Evolutionary conservation across 129 eudicot genomes (phyloP).

Genomic region (Artemisia argyi): DNA sequence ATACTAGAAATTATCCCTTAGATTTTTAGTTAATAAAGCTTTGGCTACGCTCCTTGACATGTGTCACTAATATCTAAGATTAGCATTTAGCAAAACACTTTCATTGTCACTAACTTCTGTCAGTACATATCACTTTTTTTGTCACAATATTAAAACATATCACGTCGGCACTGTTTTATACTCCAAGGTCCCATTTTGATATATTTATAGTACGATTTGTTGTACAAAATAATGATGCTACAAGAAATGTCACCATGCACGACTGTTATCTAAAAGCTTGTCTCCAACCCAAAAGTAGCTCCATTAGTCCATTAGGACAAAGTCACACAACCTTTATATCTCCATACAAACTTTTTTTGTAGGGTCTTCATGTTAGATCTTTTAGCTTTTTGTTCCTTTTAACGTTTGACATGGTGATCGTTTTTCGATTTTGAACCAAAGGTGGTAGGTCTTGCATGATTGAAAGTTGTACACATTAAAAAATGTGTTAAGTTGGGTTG

Average conservation of each 20-base stretch:
- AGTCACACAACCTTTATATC: conserved; percentile 28
- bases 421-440: neutral
- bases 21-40: too few relatives aligned
- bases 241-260: conserved; percentile 14
- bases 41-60: too few relatives aligned
- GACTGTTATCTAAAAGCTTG: conserved; percentile 22
- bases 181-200: neutral
- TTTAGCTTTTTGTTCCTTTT: neutral
- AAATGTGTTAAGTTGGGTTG: neutral
- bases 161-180: too few relatives aligned
- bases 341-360: conserved; percentile 15
- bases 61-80: too few relatives aligned
- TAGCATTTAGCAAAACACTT: too few relatives aligned
- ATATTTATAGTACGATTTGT: conserved; percentile 4
- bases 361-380: conserved; percentile 23
- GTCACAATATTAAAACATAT: too few relatives aligned
- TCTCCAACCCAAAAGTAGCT: conserved; percentile 27
- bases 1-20: too few relatives aligned
- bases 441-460: neutral
- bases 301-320: conserved; percentile 23
- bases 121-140: too few relatives aligned
- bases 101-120: too few relatives aligned
- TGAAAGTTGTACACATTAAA: neutral
- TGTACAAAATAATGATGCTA: conserved; percentile 15
- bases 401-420: neutral